phyloP scores from a whole-genome alignment of 306 rosid species.

The Prunus kanzakura region DNA sequence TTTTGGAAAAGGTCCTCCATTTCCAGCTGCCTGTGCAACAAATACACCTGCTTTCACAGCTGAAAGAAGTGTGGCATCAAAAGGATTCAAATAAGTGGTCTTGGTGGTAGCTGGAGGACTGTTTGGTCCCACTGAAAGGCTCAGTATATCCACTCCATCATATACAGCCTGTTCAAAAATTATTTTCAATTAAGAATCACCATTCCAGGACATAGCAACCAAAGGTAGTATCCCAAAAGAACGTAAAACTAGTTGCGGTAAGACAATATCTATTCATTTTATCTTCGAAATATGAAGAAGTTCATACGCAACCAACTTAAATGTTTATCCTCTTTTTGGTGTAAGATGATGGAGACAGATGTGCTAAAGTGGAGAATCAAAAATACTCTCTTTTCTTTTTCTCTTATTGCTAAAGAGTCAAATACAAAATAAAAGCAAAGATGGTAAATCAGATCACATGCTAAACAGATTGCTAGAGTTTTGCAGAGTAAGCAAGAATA shows the following conservation, averaged over 20 bases:
- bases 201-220: not conserved
- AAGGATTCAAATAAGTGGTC: slow-evolving; percentile 87
- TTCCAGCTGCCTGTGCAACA: slow-evolving; percentile 99
- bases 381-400: not conserved
- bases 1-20: slow-evolving; percentile 98
- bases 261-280: not conserved
- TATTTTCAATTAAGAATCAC: slow-evolving; percentile 13
- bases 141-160: slow-evolving; percentile 98
- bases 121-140: slow-evolving; percentile 98
- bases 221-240: not conserved
- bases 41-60: slow-evolving; percentile 99
- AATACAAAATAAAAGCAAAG: slow-evolving; percentile 7
- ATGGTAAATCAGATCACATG: not conserved
- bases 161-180: slow-evolving; percentile 76
- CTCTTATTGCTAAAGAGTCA: not conserved
- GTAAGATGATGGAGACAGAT: not conserved
- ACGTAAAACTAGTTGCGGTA: not conserved
- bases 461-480: not conserved
- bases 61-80: slow-evolving; percentile 98
- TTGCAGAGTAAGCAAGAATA: not conserved
- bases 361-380: not conserved
- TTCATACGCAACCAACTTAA: not conserved
- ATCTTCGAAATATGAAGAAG: not conserved
- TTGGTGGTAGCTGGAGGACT: slow-evolving; percentile 90
- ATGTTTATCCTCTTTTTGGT: not conserved